Conservation (phyloP, 225 moss, liverwort and hornwort species). For the Asterella californica region DNA sequence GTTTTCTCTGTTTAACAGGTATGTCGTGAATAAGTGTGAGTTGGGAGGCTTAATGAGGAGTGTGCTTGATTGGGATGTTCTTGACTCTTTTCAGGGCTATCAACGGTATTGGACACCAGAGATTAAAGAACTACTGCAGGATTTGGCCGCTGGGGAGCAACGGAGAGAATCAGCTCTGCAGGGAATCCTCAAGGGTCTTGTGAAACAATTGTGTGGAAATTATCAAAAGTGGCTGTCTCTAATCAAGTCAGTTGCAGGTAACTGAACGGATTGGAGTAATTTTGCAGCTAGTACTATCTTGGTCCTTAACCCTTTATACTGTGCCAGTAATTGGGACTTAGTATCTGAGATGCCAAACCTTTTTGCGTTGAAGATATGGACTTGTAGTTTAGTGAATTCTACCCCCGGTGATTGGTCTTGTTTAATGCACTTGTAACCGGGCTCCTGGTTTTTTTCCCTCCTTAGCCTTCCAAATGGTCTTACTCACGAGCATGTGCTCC, state of each 20-base stretch:
- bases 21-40: background rate
- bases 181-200: conserved; percentile 75
- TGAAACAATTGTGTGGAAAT: conserved; percentile 71
- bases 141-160: conserved; percentile 74
- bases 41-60: background rate
- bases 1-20: background rate
- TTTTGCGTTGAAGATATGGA: background rate
- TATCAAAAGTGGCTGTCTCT: conserved; percentile 71
- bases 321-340: background rate
- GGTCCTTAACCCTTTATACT: background rate
- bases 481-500: background rate
- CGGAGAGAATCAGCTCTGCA: conserved; percentile 69
- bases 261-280: background rate
- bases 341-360: background rate
- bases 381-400: background rate
- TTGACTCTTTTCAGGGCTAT: conserved; percentile 55
- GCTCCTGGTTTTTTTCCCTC: background rate
- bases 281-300: background rate
- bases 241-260: conserved; percentile 84
- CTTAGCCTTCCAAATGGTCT: background rate
- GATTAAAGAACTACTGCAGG: conserved; percentile 67
- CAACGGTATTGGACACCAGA: conserved; percentile 89
- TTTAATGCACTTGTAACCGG: background rate
- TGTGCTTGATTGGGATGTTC: background rate
- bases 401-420: background rate